These are phyloP conservation scores for Pythium dissimile DNA, from an alignment of 352 stramenopile genomes.

Conservation along the genomic window DNA sequence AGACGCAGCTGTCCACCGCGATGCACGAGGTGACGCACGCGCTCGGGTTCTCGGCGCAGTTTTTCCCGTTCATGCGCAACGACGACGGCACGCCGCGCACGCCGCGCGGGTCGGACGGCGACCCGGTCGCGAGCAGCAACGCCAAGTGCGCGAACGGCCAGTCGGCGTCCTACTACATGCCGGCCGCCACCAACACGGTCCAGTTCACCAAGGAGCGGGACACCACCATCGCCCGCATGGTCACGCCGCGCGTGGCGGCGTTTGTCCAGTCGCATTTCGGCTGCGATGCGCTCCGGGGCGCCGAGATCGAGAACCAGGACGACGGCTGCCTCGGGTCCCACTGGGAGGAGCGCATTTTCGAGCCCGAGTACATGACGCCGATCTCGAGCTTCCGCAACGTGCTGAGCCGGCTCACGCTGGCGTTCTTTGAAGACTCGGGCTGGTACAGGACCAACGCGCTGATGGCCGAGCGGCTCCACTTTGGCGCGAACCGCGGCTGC, in stretches of 20 bases:
- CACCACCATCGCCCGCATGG: conserved; percentile 57
- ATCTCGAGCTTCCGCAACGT: conserved; percentile 75
- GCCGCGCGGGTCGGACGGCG: conserved; percentile 38
- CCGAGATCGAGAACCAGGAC: conserved; percentile 78
- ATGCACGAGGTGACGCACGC: conserved; percentile 84
- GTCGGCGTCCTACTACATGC: conserved; percentile 31
- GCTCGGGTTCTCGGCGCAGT: conserved; percentile 72
- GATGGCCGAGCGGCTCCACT: conserved; percentile 53
- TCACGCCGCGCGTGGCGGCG: conserved; percentile 55
- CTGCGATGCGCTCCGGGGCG: conserved; percentile 49
- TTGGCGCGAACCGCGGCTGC: conserved; percentile 62
- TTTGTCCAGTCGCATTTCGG: conserved; percentile 70
- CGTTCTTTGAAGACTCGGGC: conserved; percentile 81
- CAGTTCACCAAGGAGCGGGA: conserved; percentile 51
- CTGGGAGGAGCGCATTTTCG: conserved; percentile 83
- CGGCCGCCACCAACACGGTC: conserved; percentile 39
- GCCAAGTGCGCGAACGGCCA: conserved; percentile 56
- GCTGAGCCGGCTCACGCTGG: conserved; percentile 64
- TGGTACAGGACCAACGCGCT: conserved; percentile 71
- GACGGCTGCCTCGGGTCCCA: conserved; percentile 73
- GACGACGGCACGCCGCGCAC: conserved; percentile 64
- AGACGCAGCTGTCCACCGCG: conserved; percentile 59
- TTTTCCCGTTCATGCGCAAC: conserved; percentile 73
- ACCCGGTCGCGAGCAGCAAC: conserved; percentile 21
- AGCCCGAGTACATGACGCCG: conserved; percentile 80